Percentiles rank a stretch among this genome's conserved stretches.
These are phyloP conservation scores for Plenodomus lindquistii DNA, from an alignment of 2,329 filamentous ascomycete species.

Conservation along the genomic window DNA sequence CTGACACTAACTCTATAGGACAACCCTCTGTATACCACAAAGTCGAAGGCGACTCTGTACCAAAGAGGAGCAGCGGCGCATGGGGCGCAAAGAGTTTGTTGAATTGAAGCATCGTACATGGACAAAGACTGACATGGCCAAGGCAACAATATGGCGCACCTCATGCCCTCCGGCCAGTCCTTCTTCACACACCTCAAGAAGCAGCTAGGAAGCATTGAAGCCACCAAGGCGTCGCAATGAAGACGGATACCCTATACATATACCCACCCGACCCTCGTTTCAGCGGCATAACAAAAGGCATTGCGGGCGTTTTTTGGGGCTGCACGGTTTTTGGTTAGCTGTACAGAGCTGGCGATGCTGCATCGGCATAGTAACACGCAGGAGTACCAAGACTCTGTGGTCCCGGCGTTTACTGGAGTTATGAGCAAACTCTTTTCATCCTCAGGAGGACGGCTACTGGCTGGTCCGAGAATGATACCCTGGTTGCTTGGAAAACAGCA, in stretches of 20 bases:
- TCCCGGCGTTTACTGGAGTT: constrained; percentile 27
- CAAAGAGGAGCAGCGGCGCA: constrained; percentile 43
- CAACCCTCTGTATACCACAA: constrained; percentile 43
- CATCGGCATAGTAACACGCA: constrained; percentile 19
- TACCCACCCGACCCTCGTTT: constrained; percentile 23
- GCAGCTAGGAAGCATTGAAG: constrained; percentile 48
- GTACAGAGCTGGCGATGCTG: constrained; percentile 13
- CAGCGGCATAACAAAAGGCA: constrained; percentile 41
- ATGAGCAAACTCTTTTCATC: background rate
- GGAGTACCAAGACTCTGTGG: constrained; percentile 16
- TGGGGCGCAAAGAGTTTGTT: constrained; percentile 47
- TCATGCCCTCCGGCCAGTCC: constrained; percentile 51
- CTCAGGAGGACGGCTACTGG: background rate
- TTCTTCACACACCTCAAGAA: constrained; percentile 53
- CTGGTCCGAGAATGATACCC: background rate
- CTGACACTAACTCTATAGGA: constrained; percentile 28
- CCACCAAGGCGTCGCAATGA: constrained; percentile 37
- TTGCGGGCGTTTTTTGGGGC: constrained; percentile 40
- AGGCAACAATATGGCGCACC: constrained; percentile 43
- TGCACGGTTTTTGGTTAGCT: constrained; percentile 18
- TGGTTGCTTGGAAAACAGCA: background rate
- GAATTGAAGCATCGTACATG: background rate
- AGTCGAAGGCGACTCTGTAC: constrained; percentile 45
- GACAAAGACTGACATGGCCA: constrained; percentile 16
- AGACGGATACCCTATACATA: constrained; percentile 9